Percentiles rank a stretch among this genome's conserved stretches.
These are phyloP conservation scores for Mycena sanguinolenta DNA, from an alignment of 768 basidiomycete species.

Conservation along the genomic window DNA sequence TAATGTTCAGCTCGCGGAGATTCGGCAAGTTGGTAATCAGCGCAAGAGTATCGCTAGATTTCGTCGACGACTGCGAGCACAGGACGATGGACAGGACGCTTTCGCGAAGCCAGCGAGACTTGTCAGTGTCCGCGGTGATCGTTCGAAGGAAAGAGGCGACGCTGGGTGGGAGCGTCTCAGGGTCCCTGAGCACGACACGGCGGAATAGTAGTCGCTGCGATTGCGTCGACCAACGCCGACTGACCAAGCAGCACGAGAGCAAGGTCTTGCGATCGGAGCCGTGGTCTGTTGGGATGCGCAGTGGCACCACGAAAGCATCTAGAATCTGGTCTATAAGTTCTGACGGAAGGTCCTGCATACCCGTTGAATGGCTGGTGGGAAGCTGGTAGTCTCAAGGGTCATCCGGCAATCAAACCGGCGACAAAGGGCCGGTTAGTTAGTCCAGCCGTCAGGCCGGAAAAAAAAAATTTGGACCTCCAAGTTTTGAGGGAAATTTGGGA, in stretches of 20 bases:
- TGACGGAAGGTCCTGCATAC: too few relatives aligned
- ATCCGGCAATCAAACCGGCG: too few relatives aligned
- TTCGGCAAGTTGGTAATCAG: constrained; percentile 12
- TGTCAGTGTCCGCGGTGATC: constrained; percentile 8
- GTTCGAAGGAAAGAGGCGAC: not conserved
- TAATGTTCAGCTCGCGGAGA: constrained; percentile 10
- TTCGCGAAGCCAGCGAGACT: constrained; percentile 8
- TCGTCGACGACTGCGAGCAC: not conserved
- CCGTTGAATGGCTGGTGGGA: too few relatives aligned
- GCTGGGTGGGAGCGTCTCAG: not conserved
- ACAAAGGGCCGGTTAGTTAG: too few relatives aligned
- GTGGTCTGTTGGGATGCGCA: not conserved
- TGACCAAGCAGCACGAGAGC: not conserved
- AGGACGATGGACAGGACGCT: not conserved
- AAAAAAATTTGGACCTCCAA: too few relatives aligned
- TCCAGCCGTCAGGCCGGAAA: too few relatives aligned
- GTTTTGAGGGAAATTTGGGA: too few relatives aligned
- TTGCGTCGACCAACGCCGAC: not conserved
- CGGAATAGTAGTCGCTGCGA: constrained; percentile 11
- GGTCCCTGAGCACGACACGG: not conserved
- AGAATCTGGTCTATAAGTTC: constrained; percentile 13
- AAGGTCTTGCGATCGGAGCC: not conserved
- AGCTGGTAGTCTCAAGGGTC: too few relatives aligned
- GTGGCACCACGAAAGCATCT: not conserved
- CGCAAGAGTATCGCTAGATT: not conserved